Evolutionary conservation across 345 rosid genomes (phyloP), one percentile per base, ranked within the genome.

Genomic region (Euclidium syriacum): DNA sequence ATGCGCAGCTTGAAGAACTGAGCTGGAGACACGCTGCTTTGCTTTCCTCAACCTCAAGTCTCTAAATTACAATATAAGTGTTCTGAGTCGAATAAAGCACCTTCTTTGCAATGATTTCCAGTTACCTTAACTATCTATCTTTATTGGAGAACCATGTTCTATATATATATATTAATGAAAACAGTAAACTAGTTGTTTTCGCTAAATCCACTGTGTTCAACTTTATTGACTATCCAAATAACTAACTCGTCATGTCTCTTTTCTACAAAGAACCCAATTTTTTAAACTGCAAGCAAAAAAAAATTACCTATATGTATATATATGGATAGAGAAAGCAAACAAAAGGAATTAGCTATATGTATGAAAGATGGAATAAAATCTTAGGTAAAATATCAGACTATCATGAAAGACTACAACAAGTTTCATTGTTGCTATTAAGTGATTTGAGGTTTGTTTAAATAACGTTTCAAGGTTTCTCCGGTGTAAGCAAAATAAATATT

Each of bases 1-100:
- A 2, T 56, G 40, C 46, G 49, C 58, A 70, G 74, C 32, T 44
- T 38, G 43, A 54, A 46, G 58, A 70, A 44, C 15, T 53, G 51
- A 24, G 61, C 32, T 39, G 46, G 3, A n/a, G n/a, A n/a, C n/a
- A n/a, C n/a, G n/a, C n/a, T n/a, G n/a, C n/a, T n/a, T n/a, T n/a
- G n/a, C n/a, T n/a, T n/a, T n/a, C n/a, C n/a, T 40, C 24, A 0
- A 16, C 15, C 22, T n/a, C n/a, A 53, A 43, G 29, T 24, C 27
- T 42, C 25, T 43, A 24, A 8, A 50, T 30, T 57, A 26, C n/a
- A 10, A 22, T 65, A 25, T 65, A 15, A 15, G 47, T 22, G 33
- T 60, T 46, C 54, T 32, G 6, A 49, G 58, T 26, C 29, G 33
- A 51, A 59, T 51, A 68, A 59, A 10, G 59, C 40, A 43, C 10